Conservation (phyloP, 2,329 filamentous ascomycete genomes). For the Paramyrothecium sp. region DNA sequence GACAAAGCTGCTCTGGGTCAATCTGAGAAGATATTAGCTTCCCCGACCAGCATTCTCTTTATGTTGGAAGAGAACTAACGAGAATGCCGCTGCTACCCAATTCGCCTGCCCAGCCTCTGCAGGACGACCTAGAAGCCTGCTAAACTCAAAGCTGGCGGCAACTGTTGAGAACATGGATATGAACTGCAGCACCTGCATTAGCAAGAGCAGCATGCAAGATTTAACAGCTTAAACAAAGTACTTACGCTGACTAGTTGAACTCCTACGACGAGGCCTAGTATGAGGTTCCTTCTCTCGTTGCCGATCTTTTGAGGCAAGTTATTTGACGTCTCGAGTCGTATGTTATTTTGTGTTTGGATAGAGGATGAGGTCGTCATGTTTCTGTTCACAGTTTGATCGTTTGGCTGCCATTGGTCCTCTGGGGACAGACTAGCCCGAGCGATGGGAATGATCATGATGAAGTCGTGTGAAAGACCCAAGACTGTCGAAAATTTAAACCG, state of each 20-base stretch:
- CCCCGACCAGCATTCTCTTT: background rate
- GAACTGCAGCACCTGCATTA: conserved; percentile 16
- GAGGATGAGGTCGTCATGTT: background rate
- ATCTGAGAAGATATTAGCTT: conserved; percentile 20
- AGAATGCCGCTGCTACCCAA: conserved; percentile 38
- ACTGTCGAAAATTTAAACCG: no score
- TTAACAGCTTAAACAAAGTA: background rate
- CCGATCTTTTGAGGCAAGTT: background rate
- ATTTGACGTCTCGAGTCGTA: background rate
- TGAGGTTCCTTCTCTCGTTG: background rate
- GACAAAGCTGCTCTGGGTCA: conserved; percentile 52
- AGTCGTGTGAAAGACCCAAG: no score
- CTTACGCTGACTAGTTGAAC: background rate
- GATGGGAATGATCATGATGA: background rate
- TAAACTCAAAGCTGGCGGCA: conserved; percentile 24
- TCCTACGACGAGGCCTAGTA: background rate
- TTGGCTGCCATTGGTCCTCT: background rate
- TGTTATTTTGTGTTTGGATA: background rate
- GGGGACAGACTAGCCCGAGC: no score
- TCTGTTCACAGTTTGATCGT: background rate
- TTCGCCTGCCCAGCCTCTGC: conserved; percentile 29
- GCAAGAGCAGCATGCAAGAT: background rate
- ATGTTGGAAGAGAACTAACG: conserved; percentile 18
- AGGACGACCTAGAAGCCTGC: conserved; percentile 20
- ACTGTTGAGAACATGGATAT: conserved; percentile 27